Conservation (phyloP, 495 filamentous ascomycete species). For the Astrothelium macrocarpum region DNA sequence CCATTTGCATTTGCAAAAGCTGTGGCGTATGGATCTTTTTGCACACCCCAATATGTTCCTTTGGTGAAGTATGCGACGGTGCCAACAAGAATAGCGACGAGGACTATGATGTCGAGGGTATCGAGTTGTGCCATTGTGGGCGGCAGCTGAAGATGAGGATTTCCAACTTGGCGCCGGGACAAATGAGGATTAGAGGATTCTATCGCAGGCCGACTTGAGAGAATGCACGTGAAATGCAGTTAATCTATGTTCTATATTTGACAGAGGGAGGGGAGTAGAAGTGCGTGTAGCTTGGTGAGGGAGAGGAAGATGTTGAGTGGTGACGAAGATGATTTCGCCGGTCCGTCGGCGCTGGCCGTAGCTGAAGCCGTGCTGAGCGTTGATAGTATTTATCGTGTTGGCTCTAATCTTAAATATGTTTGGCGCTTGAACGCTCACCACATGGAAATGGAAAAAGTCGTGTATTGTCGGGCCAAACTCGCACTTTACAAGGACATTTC, state of each 20-base stretch:
- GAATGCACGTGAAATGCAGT: background rate
- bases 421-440: background rate
- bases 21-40: conserved; percentile 78
- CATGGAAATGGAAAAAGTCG: no score
- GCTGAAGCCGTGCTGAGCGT: conserved; percentile 1
- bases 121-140: conserved; percentile 85
- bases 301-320: background rate
- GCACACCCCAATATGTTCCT: conserved; percentile 78
- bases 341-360: background rate
- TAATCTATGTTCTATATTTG: background rate
- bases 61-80: conserved; percentile 96
- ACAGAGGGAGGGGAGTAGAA: background rate
- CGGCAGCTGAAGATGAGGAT: background rate
- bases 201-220: no score
- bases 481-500: background rate
- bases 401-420: no score
- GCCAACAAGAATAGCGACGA: conserved; percentile 70
- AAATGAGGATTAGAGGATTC: background rate
- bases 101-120: conserved; percentile 86
- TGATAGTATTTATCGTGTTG: background rate
- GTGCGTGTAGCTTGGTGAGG: background rate
- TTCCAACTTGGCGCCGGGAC: background rate
- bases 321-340: background rate
- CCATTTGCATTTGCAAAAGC: conserved; percentile 57
- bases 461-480: background rate